These are phyloP conservation scores for Uncinocarpus reesii DNA, from an alignment of 2,329 filamentous ascomycete genomes.

Conservation along the genomic window DNA sequence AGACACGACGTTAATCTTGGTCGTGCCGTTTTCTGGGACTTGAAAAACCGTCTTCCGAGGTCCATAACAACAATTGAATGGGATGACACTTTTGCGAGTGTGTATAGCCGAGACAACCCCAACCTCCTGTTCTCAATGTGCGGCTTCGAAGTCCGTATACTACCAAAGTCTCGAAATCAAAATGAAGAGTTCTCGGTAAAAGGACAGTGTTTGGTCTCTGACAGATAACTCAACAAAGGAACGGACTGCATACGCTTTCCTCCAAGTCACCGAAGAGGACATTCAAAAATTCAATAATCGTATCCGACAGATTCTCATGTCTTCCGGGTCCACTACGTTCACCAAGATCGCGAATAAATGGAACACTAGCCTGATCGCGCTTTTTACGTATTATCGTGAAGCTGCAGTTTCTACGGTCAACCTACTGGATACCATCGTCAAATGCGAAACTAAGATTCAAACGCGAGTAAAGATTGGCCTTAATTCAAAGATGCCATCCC, in stretches of 20 bases:
- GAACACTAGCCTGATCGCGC: constrained; percentile 93
- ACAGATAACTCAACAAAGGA: constrained; percentile 96
- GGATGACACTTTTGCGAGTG: constrained; percentile 97
- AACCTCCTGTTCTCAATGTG: constrained; percentile 97
- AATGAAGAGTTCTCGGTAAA: constrained; percentile 96
- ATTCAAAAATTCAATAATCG: constrained; percentile 99
- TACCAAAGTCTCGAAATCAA: constrained; percentile 88
- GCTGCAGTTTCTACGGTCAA: constrained; percentile 92
- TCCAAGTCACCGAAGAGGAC: constrained; percentile 95
- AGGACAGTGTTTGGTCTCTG: constrained; percentile 94
- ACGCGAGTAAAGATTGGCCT: constrained; percentile 96
- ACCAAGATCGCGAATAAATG: constrained; percentile 99
- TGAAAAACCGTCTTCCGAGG: constrained; percentile 90
- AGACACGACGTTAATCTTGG: constrained; percentile 96
- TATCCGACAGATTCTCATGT: constrained; percentile 97
- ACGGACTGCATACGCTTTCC: constrained; percentile 89
- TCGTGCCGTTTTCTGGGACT: constrained; percentile 94
- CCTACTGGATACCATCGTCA: constrained; percentile 92
- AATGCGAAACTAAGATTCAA: constrained; percentile 99
- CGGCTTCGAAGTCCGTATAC: constrained; percentile 90
- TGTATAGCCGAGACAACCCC: constrained; percentile 96
- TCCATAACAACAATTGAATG: constrained; percentile 97
- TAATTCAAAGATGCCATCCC: constrained; percentile 98
- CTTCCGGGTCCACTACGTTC: constrained; percentile 96
- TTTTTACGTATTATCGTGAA: constrained; percentile 98